Evolutionary conservation across 2,329 filamentous ascomycete genomes (phyloP).

Genomic region (Xylaria sp.): DNA sequence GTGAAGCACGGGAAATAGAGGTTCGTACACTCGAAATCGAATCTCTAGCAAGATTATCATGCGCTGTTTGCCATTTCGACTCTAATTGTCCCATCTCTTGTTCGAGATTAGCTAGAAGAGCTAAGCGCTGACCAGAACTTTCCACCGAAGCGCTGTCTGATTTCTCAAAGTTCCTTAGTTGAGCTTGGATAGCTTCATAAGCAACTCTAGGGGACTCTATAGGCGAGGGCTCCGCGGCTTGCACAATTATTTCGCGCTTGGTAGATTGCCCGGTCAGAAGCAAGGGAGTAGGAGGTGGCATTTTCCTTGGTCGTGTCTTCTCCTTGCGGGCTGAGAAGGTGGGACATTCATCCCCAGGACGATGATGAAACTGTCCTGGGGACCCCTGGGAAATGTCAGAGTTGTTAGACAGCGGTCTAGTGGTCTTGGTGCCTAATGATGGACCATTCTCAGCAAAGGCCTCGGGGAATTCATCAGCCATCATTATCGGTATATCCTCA

Average conservation of each 20-base stretch:
- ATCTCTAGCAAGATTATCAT: slow-evolving; percentile 61
- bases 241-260: slow-evolving; percentile 57
- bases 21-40: slow-evolving; percentile 61
- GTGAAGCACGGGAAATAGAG: slow-evolving; percentile 50
- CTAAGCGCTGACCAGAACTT: slow-evolving; percentile 57
- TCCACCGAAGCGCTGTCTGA: slow-evolving; percentile 51
- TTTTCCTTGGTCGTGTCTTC: slow-evolving; percentile 59
- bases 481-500: slow-evolving; percentile 56
- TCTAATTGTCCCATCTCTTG: slow-evolving; percentile 71
- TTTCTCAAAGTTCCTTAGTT: slow-evolving; percentile 62
- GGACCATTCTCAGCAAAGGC: slow-evolving; percentile 40
- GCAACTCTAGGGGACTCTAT: slow-evolving; percentile 64
- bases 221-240: slow-evolving; percentile 62
- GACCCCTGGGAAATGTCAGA: slow-evolving; percentile 23
- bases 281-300: slow-evolving; percentile 67
- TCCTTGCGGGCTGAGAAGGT: slow-evolving; percentile 67
- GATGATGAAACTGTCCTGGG: slow-evolving; percentile 61
- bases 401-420: slow-evolving; percentile 38
- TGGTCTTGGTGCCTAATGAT: slow-evolving; percentile 48
- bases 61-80: slow-evolving; percentile 68
- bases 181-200: slow-evolving; percentile 62
- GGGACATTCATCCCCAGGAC: slow-evolving; percentile 68
- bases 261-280: slow-evolving; percentile 57
- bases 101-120: slow-evolving; percentile 68
- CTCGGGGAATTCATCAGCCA: slow-evolving; percentile 55